Base-by-base conservation (phyloP, 1,139 yeast species). In the Arxiozyma heterogenica region DNA sequence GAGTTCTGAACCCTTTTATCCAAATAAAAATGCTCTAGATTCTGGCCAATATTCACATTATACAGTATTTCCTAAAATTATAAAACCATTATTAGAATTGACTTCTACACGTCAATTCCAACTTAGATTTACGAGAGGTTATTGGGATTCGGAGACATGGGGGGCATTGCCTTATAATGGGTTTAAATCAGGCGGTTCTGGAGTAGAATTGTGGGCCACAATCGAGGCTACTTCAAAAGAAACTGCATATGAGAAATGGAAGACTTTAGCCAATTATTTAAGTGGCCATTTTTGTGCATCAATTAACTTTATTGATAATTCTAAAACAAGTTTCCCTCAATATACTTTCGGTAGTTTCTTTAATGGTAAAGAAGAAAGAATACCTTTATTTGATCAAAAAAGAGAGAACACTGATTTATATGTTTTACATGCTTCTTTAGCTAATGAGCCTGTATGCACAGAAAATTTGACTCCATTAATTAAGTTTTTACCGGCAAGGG, bases 211-310 rank as follows among this genome's bases (percentile, higher is more conserved):
- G 12, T 88, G 95, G 88, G 94, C 97, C 0, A 77, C 83, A 50
- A 78, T 93, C 25, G 94, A 86, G 64, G 93, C 94, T 0, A 71
- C 70, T 1, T 64, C 75, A 38, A 71, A 77, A 47, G 75, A 73
- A 1, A 78, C 75, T 6, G 95, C 95, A 1, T 76, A 77, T 58
- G 61, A 71, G 4, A 75, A 79, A 51, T 94, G 98, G 98, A 76
- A 73, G 57, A 74, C 76, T 51, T 73, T 94, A 46, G 83, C 88
- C 12, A 85, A 88, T 63, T 79, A 86, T 1, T 74, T 94, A 53
- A 86, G 96, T 1, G 98, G 98, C 1, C 77, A 90, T 62, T 93
- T 94, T 68, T 94, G 98, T 73, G 98, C 98, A 0, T 90, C 97
- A 4, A 75, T 94, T 54, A 91, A 93, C 67, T 89, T 87, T 67